Conservation (phyloP, 2,329 filamentous ascomycete species). For the Fusarium stilboides region DNA sequence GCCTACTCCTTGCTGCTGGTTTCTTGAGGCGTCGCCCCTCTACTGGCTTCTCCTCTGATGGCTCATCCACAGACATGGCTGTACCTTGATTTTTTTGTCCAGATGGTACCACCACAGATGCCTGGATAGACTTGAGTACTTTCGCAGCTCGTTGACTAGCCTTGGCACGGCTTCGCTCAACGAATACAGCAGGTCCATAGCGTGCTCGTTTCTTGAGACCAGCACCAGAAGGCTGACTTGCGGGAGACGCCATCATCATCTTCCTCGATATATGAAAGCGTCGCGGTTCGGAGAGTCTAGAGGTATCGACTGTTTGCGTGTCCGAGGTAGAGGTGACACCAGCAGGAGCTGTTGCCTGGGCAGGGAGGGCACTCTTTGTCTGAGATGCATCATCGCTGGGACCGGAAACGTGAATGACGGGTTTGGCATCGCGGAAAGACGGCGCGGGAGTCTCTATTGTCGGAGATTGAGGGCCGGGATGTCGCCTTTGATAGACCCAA, state of each 20-base stretch:
- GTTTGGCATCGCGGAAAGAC: constrained; percentile 50
- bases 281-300: constrained; percentile 58
- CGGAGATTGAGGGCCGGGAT: constrained; percentile 51
- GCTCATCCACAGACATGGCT: constrained; percentile 14
- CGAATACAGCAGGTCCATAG: constrained; percentile 66
- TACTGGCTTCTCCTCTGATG: constrained; percentile 11
- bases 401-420: constrained; percentile 65
- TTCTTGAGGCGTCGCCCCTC: constrained; percentile 54
- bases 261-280: constrained; percentile 70
- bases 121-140: constrained; percentile 26
- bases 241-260: constrained; percentile 55
- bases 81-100: constrained; percentile 11
- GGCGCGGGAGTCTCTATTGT: constrained; percentile 44
- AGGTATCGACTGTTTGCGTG: constrained; percentile 19
- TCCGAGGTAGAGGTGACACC: constrained; percentile 26
- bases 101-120: constrained; percentile 11
- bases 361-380: constrained; percentile 23
- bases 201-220: constrained; percentile 60
- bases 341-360: constrained; percentile 4
- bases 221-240: constrained; percentile 39
- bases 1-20: constrained; percentile 51
- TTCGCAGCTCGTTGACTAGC: constrained; percentile 47
- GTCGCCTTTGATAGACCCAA: constrained; percentile 71
- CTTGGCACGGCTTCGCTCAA: constrained; percentile 66
- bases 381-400: constrained; percentile 53